Evolutionary conservation across 306 rosid genomes (phyloP), one percentile per base, ranked within the genome.

Genomic region (Geum urbanum): DNA sequence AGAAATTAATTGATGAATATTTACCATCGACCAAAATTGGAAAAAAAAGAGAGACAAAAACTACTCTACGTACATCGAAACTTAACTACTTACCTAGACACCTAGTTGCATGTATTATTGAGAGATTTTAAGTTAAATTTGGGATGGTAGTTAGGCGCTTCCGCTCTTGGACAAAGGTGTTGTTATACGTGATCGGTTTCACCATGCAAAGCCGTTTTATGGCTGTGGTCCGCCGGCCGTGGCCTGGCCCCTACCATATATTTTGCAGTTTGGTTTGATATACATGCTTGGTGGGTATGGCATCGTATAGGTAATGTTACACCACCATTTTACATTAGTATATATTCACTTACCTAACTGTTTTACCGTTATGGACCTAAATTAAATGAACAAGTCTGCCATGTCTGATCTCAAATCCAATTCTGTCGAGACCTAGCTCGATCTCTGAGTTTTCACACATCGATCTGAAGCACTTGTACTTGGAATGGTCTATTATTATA

Each of bases 341-440:
- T 76, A 78, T 76, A 62, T 60, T 55, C 53, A 74, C 79, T 80
- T 79, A 78, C 89, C 83, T 44, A 69, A 74, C 76, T 15, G 48
- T 66, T 59, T 49, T 71, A 63, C 73, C 72, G 52, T 75, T 57
- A 78, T 70, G 83, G 79, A 72, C 79, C 86, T 64, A 76, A 77
- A 71, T 82, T 88, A 72, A 84, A 84, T 86, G 89, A 76, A 76
- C 82, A 59, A 69, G 80, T 76, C 82, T 74, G 65, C 40, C 73
- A 63, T 80, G 80, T 77, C 81, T 72, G 65, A 54, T 54, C 35
- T 22, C 60, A 54, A 54, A 54, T 20, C 60, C 60, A 54, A 9
- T 54, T 20, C 15, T 55, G 61, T 11, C 37, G 37, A 32, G 37
- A 32, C 4, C 37, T 32, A 32, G 37, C 37, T 32, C 37, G 37